A percentile compares a stretch with the other conserved stretches of the same genome.
phyloP scores from a whole-genome alignment of 1,284 basidiomycete species.

The Moesziomyces sp. region DNA sequence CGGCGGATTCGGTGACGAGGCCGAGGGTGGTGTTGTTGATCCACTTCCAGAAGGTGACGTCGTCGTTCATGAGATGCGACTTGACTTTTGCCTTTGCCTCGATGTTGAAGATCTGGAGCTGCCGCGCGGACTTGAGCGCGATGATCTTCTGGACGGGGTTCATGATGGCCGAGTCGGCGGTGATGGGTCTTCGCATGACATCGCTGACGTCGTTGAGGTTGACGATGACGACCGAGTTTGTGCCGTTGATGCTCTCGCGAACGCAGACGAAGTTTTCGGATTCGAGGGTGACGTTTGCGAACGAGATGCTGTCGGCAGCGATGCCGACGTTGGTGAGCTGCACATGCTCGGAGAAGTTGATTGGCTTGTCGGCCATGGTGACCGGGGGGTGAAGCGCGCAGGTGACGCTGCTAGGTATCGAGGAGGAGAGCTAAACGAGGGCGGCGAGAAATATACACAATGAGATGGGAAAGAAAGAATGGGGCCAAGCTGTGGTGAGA shows the following conservation, averaged over 20 bases:
- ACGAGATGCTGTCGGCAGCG: constrained; percentile 95
- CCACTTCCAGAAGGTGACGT: constrained; percentile 99
- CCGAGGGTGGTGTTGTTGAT: constrained; percentile 89
- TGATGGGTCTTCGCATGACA: constrained; percentile 88
- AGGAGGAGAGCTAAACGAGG: constrained; percentile 3
- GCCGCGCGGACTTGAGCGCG: constrained; percentile 82
- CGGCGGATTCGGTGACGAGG: constrained; percentile 92
- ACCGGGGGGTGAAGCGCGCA: neutral
- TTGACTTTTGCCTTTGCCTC: constrained; percentile 96
- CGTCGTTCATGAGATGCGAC: constrained; percentile 89
- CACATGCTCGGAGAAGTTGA: constrained; percentile 61
- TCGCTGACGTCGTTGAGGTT: constrained; percentile 65
- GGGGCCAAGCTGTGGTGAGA: too few species aligned
- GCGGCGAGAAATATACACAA: neutral
- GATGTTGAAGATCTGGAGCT: constrained; percentile 98
- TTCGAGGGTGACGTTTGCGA: constrained; percentile 94
- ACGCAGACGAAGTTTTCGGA: constrained; percentile 97
- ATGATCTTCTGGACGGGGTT: constrained; percentile 97
- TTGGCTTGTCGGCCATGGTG: constrained; percentile 67
- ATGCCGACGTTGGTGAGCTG: constrained; percentile 96
- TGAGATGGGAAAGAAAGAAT: neutral
- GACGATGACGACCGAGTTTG: constrained; percentile 65
- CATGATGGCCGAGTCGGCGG: constrained; percentile 98
- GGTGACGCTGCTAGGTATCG: constrained; percentile 23
- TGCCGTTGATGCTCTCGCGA: constrained; percentile 72